Conservation (phyloP, 305 asterid genomes). For the Solanum aculeatissimum region DNA sequence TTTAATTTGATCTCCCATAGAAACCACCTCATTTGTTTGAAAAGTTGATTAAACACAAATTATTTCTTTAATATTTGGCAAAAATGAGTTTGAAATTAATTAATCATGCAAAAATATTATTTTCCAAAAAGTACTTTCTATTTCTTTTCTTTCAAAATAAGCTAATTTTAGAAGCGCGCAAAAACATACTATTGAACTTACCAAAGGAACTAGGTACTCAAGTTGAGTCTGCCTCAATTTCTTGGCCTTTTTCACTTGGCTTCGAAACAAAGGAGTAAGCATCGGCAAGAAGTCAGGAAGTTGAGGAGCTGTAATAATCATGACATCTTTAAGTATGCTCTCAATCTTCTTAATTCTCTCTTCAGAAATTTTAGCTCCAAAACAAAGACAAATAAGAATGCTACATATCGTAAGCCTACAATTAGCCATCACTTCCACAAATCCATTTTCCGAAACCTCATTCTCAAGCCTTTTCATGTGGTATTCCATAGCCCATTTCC, state of each 20-base stretch:
- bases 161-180: not conserved
- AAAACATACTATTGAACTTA: not conserved
- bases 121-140: too few species aligned
- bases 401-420: slow-evolving; percentile 72
- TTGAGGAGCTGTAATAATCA: slow-evolving; percentile 76
- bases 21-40: not conserved
- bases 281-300: slow-evolving; percentile 84
- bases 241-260: slow-evolving; percentile 53
- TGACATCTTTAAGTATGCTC: slow-evolving; percentile 58
- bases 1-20: not conserved
- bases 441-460: slow-evolving; percentile 33
- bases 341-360: slow-evolving; percentile 49
- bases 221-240: slow-evolving; percentile 55
- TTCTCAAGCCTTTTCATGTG: slow-evolving; percentile 54
- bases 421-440: slow-evolving; percentile 68
- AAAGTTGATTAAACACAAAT: not conserved
- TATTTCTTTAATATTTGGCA: not conserved
- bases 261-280: slow-evolving; percentile 51
- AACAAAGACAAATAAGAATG: slow-evolving; percentile 73
- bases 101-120: not conserved
- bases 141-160: too few species aligned
- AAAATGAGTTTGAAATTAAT: not conserved
- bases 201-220: slow-evolving; percentile 56
- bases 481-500: slow-evolving; percentile 62
- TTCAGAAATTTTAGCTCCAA: slow-evolving; percentile 61